Evolutionary conservation across 257 asterid genomes (phyloP).

Genomic region (Haberlea rhodopensis): DNA sequence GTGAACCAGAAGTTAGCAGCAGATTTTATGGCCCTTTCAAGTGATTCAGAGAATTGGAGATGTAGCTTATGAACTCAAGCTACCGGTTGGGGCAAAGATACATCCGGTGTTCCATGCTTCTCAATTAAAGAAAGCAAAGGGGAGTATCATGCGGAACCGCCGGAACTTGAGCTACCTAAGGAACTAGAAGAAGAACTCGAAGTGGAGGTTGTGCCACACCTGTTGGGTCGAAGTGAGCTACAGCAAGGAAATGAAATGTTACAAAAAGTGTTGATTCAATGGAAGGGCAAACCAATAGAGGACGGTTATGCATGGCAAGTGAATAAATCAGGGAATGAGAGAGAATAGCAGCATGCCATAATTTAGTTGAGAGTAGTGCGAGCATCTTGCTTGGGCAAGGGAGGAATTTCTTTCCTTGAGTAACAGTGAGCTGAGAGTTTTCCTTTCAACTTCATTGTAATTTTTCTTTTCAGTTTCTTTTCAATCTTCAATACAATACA

Average conservation of each 20-base stretch:
- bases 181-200: neutral
- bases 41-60: neutral
- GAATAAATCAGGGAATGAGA: too few species aligned
- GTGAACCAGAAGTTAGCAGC: too few species aligned
- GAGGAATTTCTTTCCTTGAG: too few species aligned
- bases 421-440: too few species aligned
- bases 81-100: neutral
- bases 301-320: neutral
- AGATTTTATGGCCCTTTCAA: neutral
- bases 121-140: neutral
- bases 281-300: neutral
- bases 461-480: too few species aligned
- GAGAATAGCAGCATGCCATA: too few species aligned
- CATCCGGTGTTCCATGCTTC: slow-evolving; percentile 9
- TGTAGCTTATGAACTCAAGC: neutral
- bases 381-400: too few species aligned
- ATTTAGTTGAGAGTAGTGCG: too few species aligned
- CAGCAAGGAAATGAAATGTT: neutral
- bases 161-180: too few species aligned
- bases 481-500: too few species aligned
- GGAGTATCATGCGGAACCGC: too few species aligned
- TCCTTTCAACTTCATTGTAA: too few species aligned
- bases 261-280: neutral
- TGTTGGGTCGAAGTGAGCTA: neutral
- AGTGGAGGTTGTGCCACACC: neutral